These are phyloP conservation scores for Alternaria dauci DNA, from an alignment of 2,329 filamentous ascomycete genomes.

Conservation along the genomic window DNA sequence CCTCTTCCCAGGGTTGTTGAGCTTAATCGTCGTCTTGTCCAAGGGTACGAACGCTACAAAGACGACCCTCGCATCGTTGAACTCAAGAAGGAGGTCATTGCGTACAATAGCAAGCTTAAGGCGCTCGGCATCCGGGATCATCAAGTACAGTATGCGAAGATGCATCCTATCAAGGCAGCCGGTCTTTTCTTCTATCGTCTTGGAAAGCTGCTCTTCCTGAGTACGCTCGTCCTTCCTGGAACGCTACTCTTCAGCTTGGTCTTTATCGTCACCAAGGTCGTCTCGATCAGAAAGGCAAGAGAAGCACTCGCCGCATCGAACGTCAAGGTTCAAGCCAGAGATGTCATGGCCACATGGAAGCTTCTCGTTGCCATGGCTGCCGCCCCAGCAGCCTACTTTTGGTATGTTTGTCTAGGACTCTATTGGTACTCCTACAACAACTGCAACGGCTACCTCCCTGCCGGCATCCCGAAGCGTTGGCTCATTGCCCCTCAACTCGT, in stretches of 20 bases:
- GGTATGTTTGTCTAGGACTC: slow-evolving; percentile 44
- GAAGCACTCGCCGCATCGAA: slow-evolving; percentile 53
- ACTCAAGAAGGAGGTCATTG: slow-evolving; percentile 76
- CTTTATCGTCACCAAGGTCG: slow-evolving; percentile 49
- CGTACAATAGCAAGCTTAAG: slow-evolving; percentile 87
- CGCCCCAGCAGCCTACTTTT: slow-evolving; percentile 46
- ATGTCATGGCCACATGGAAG: slow-evolving; percentile 55
- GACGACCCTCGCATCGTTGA: slow-evolving; percentile 83
- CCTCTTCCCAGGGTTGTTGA: slow-evolving; percentile 93
- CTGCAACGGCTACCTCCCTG: slow-evolving; percentile 80
- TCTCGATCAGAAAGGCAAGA: slow-evolving; percentile 50
- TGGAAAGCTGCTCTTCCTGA: slow-evolving; percentile 77
- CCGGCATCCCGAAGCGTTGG: slow-evolving; percentile 74
- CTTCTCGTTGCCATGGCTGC: slow-evolving; percentile 52
- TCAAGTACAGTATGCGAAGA: slow-evolving; percentile 89
- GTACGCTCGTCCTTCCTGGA: slow-evolving; percentile 84
- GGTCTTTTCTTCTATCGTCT: slow-evolving; percentile 81
- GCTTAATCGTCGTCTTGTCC: slow-evolving; percentile 87
- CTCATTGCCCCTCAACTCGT: slow-evolving; percentile 75
- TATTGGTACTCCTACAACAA: slow-evolving; percentile 65
- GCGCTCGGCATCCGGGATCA: slow-evolving; percentile 91
- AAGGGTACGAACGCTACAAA: slow-evolving; percentile 92
- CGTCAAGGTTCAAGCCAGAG: slow-evolving; percentile 51
- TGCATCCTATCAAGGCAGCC: slow-evolving; percentile 79
- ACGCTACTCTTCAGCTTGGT: slow-evolving; percentile 77